Evolutionary conservation across 169 alveolate species (phyloP), one percentile per base, ranked within the genome.

Genomic region (Neospora caninum): DNA sequence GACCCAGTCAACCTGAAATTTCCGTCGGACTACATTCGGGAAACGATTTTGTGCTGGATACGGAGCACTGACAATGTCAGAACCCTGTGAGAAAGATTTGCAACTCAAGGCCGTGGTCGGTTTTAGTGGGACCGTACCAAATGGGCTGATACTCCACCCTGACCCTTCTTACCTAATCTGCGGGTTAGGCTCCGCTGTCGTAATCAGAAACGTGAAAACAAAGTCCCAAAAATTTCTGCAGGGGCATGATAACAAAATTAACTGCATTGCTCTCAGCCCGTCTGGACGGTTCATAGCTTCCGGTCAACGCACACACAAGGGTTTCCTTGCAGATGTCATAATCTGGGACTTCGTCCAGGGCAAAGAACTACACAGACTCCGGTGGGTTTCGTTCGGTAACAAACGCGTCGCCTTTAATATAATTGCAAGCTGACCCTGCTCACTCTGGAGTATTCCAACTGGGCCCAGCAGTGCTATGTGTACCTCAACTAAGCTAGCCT

Each of bases 231-330:
- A 97, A 41, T 98, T 98, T 95, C 94, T 98, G 94, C 96, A 97
- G 94, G 99, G 99, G 13, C 99, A 98, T 92, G 98, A 98, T 88
- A 97, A 98, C 94, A 97, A 58, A 89, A 95, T 96, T 93, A 96
- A 95, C 1, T 95, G 93, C 98, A 82, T 93, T 69, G 87, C 95
- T 16, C 95, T 97, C 69, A 97, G 98, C 54, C 95, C 96, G 38
- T 94, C 97, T 9, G 99, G 99, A 29, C 95, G 96, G 73, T 96
- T 96, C 95, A 94, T 98, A 9, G 99, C 99, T 18, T 96, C 98
- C 86, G 99, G 99, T 18, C 98, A 98, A 95, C 95, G 96, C 93
- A 98, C 99, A 73, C 97, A 96, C 95, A 97, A 97, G 97, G 99
- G 99, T 80, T 98, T 98, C 96, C 95, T 97, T 80, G 95, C 98